phyloP scores from a whole-genome alignment of 306 rosid species.

The Oemleria cerasiformis region DNA sequence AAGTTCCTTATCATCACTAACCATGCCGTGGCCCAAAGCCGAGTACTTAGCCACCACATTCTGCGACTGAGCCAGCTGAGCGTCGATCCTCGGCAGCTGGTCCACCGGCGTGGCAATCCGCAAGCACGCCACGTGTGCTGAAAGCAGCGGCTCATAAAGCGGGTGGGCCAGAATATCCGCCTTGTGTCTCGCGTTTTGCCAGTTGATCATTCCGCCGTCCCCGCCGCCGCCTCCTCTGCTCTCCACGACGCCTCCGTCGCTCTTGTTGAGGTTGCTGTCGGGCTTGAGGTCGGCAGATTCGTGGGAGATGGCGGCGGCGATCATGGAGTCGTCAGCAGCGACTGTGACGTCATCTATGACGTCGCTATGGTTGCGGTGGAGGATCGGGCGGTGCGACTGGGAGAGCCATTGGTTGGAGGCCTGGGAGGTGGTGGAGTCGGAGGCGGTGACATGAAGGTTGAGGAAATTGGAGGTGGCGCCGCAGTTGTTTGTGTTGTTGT shows the following conservation, averaged over 20 bases:
- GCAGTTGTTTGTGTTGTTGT: conserved; percentile 18
- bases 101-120: conserved; percentile 98
- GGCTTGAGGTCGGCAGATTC: conserved; percentile 53
- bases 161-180: conserved; percentile 87
- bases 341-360: conserved; percentile 53
- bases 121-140: conserved; percentile 91
- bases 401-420: conserved; percentile 74
- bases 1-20: conserved; percentile 75
- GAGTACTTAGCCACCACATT: conserved; percentile 93
- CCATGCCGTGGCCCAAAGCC: conserved; percentile 61
- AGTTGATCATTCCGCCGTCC: conserved; percentile 49
- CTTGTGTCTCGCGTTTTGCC: conserved; percentile 81
- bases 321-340: conserved; percentile 48
- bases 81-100: conserved; percentile 94
- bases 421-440: conserved; percentile 54
- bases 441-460: conserved; percentile 73
- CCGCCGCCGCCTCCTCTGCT: conserved; percentile 32
- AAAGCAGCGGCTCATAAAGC: conserved; percentile 78
- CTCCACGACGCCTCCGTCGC: conserved; percentile 42
- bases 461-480: conserved; percentile 50
- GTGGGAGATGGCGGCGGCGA: conserved; percentile 53
- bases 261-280: conserved; percentile 24
- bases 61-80: conserved; percentile 90
- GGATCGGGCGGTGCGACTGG: conserved; percentile 43
- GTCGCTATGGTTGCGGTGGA: conserved; percentile 75